Evolutionary conservation across 2,329 filamentous ascomycete genomes (phyloP).

Genomic region (Leptodontidium sp.): DNA sequence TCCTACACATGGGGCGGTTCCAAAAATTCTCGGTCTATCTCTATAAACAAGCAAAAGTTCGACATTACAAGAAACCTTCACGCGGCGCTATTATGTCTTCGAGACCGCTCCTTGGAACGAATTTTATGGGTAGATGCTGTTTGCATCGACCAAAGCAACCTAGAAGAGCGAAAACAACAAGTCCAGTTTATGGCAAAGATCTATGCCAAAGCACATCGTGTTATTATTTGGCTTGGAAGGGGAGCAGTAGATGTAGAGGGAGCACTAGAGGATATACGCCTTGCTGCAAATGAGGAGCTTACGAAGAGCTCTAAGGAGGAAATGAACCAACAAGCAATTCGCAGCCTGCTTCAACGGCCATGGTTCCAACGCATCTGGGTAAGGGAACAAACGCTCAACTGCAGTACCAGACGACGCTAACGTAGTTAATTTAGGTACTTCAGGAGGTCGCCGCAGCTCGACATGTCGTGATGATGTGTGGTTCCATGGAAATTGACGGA

Average conservation of each 20-base stretch:
- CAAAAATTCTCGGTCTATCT: constrained; percentile 22
- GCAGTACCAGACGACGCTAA: constrained; percentile 2
- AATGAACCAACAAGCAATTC: constrained; percentile 19
- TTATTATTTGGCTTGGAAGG: constrained; percentile 33
- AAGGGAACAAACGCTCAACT: constrained; percentile 13
- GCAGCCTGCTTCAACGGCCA: constrained; percentile 24
- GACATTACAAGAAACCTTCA: constrained; percentile 26
- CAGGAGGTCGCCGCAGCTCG: constrained; percentile 33
- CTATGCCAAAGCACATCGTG: constrained; percentile 26
- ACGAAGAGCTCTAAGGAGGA: neutral
- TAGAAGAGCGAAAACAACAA: constrained; percentile 24
- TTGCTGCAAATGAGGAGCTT: constrained; percentile 4
- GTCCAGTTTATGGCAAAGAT: constrained; percentile 33
- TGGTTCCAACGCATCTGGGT: constrained; percentile 35
- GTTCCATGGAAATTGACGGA: constrained; percentile 14
- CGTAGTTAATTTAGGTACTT: constrained; percentile 26
- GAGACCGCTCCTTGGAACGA: constrained; percentile 29
- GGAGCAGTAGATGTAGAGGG: constrained; percentile 12
- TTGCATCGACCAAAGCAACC: constrained; percentile 29
- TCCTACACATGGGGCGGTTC: constrained; percentile 32
- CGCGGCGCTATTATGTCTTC: constrained; percentile 28
- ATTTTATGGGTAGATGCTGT: constrained; percentile 30
- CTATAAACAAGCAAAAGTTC: constrained; percentile 22
- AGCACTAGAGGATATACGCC: constrained; percentile 21
- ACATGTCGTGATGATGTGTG: constrained; percentile 28